phyloP scores from a whole-genome alignment of 2,329 filamentous ascomycete species.

The Talaromyces piceae region DNA sequence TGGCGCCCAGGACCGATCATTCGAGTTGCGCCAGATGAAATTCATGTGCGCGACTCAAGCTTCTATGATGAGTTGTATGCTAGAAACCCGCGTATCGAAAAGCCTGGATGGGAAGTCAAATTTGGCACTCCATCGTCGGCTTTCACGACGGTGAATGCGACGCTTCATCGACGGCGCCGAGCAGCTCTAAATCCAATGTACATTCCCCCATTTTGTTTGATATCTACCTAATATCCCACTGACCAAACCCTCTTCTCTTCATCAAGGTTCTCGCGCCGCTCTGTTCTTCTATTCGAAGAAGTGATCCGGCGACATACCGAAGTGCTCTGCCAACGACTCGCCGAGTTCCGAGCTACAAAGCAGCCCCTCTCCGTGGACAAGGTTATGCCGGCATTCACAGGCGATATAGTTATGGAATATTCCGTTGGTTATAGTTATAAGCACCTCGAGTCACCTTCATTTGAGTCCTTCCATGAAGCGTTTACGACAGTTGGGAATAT shows the following conservation, averaged over 20 bases:
- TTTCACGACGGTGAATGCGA: slow-evolving; percentile 25
- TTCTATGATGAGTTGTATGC: slow-evolving; percentile 25
- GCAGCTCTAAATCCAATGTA: slow-evolving; percentile 23
- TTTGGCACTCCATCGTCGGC: slow-evolving; percentile 23
- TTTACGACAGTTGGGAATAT: slow-evolving; percentile 16
- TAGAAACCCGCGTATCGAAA: slow-evolving; percentile 24
- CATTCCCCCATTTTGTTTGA: slow-evolving; percentile 10
- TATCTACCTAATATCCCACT: neutral
- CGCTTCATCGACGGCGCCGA: slow-evolving; percentile 24
- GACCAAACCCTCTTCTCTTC: neutral
- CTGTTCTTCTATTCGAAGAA: slow-evolving; percentile 16
- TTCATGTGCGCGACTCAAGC: slow-evolving; percentile 25
- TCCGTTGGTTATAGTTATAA: slow-evolving; percentile 19
- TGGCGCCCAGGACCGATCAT: slow-evolving; percentile 23
- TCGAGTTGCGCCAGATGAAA: slow-evolving; percentile 25
- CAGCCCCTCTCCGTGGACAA: slow-evolving; percentile 12
- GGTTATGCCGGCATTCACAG: slow-evolving; percentile 17
- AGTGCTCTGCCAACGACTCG: slow-evolving; percentile 16
- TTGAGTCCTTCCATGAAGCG: slow-evolving; percentile 19
- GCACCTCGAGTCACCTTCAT: slow-evolving; percentile 16
- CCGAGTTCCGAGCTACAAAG: slow-evolving; percentile 11
- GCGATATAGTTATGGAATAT: slow-evolving; percentile 22
- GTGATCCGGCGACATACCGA: slow-evolving; percentile 17
- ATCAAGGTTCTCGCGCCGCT: slow-evolving; percentile 15
- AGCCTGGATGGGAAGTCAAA: slow-evolving; percentile 18